Evolutionary conservation across 78 protist genomes (phyloP).

Genomic region (Tieghemostelium lacteum): DNA sequence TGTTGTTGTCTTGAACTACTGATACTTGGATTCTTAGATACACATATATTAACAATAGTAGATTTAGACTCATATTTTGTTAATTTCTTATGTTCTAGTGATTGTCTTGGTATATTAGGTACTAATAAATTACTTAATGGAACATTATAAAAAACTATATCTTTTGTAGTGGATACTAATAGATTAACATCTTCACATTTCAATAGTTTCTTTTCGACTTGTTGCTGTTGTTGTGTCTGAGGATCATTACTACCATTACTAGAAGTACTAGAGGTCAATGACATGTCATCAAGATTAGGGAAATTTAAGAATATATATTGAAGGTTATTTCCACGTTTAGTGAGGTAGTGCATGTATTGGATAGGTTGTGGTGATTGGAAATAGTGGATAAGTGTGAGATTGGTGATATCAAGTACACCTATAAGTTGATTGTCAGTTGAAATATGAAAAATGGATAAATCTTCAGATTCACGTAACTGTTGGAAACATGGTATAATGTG

Average conservation of each 20-base stretch:
- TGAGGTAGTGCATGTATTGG: background rate
- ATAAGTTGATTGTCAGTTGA: conserved; percentile 10
- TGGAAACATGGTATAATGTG: too few species aligned
- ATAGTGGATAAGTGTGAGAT: background rate
- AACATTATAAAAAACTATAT: background rate
- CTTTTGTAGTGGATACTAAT: background rate
- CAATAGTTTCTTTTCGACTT: background rate
- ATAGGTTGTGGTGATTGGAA: background rate
- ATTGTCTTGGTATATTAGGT: background rate
- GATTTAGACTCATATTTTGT: background rate
- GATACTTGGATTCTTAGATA: too few species aligned
- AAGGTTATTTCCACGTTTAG: background rate
- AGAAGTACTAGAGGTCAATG: background rate
- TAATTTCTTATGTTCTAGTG: background rate
- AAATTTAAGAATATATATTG: conserved; percentile 12
- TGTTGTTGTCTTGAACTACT: background rate
- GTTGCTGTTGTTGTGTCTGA: background rate
- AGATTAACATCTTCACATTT: conserved; percentile 9
- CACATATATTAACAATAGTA: background rate
- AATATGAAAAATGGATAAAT: conserved; percentile 1
- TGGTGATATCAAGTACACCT: background rate
- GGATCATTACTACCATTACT: background rate
- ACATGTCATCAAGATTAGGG: background rate
- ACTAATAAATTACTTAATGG: background rate
- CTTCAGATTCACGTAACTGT: conserved; percentile 1